Evolutionary conservation across 495 filamentous ascomycete genomes (phyloP), one percentile per base, ranked within the genome.

Genomic region (Trypethelium eluteriae): DNA sequence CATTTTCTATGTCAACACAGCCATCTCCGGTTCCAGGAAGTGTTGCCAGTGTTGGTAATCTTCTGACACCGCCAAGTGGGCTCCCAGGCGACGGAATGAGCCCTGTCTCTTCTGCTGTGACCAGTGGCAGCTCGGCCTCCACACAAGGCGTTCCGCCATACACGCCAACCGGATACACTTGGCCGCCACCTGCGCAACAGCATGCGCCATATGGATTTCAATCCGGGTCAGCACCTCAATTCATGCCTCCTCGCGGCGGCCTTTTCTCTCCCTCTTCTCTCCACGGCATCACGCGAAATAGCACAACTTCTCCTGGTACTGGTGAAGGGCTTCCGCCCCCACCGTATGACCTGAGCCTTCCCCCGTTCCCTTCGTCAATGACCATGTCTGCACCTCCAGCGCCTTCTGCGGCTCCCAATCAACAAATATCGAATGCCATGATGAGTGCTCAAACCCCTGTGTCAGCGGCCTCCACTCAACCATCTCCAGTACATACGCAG

Each of bases 41-140:
- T 25, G 70, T 77, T 64, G 81, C 84, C 65, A 84, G 81, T 69
- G 83, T 83, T 65, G 84, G 81, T 69, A 88, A 83, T 67, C 79
- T 88, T 38, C 76, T 87, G 65, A 89, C 85, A 5, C 84, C 85
- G 38, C 86, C 85, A 66, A 82, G 83, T 59, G 84, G 81, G 74
- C 79, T 86, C 44, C 78, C 84, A n/a, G 81, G 81, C 63, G 89
- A 92, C 67, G 80, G 81, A 46, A 74, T 88, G 62, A 86, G 82
- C 71, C 85, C 87, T 35, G 74, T 82, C 65, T 80, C 82, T n/a
- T 81, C 88, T 12, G 82, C 83, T 66, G 71, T 86, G 3, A 81
- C 83, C 72, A 84, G 76, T 67, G 79, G 76, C 69, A 82, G 78
- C 70, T 80, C 84, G n/a, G 76, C 78, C 67, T 81, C 83, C 18